These are phyloP conservation scores for Triticum urartu DNA, from an alignment of 176 grass and related monocot species.

Conservation along the genomic window DNA sequence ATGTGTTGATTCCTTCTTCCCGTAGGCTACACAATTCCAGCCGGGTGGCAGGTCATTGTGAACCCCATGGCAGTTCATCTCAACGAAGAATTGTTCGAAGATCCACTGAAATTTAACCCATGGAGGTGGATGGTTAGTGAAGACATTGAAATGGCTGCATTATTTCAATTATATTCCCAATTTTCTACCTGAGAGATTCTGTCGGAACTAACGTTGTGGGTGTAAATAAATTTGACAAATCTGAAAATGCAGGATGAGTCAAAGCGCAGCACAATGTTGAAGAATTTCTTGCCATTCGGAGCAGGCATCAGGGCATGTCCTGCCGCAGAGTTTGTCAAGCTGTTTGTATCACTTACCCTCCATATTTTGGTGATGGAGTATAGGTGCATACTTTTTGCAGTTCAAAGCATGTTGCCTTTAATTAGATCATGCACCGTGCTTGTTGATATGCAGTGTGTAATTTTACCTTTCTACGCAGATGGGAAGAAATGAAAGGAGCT, in stretches of 20 bases:
- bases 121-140: slow-evolving; percentile 9
- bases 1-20: background rate
- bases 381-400: background rate
- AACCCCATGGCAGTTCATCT: slow-evolving; percentile 9
- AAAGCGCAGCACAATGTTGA: background rate
- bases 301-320: background rate
- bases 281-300: slow-evolving; percentile 9
- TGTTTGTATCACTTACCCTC: background rate
- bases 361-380: slow-evolving; percentile 8
- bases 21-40: slow-evolving; percentile 8
- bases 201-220: too few species aligned
- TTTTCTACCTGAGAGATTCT: too few species aligned
- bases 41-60: background rate
- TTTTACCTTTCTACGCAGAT: background rate
- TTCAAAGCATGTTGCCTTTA: background rate
- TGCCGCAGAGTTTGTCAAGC: background rate
- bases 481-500: background rate
- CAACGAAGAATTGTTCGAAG: background rate
- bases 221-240: too few species aligned
- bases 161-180: background rate
- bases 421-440: background rate
- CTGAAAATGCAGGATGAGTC: background rate
- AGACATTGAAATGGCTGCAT: background rate
- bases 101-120: background rate
- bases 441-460: background rate